These are phyloP conservation scores for Ailanthus altissimus DNA, from an alignment of 345 rosid species.

Conservation along the genomic window DNA sequence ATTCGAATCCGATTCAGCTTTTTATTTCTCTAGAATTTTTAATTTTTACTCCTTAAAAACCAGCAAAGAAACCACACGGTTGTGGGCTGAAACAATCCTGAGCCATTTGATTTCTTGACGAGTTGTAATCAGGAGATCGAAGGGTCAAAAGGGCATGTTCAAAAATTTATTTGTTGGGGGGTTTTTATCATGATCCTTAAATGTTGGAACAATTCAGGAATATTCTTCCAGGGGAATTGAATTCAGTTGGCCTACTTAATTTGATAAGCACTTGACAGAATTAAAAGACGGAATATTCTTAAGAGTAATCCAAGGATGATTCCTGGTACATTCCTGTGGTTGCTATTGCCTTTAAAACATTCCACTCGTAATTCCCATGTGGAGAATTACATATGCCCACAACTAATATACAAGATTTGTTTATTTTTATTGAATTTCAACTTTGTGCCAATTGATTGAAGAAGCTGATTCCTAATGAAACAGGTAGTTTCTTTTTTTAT, in stretches of 20 bases:
- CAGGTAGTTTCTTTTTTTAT: neutral
- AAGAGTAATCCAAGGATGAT: neutral
- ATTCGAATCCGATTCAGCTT: too few relatives aligned
- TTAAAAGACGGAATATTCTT: conserved; percentile 19
- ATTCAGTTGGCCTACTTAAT: neutral
- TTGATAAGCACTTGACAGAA: neutral
- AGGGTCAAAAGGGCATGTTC: conserved; percentile 8
- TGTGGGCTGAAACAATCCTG: neutral
- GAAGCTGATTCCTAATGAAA: neutral
- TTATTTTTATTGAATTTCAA: neutral
- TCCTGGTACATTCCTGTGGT: neutral
- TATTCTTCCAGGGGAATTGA: conserved; percentile 25
- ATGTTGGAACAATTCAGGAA: conserved; percentile 29
- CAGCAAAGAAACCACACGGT: too few relatives aligned
- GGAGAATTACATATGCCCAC: neutral
- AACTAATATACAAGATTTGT: too few relatives aligned
- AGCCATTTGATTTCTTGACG: neutral
- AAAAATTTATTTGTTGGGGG: neutral
- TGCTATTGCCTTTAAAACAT: neutral
- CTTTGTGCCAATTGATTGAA: neutral
- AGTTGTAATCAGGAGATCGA: conserved; percentile 23
- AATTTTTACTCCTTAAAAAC: neutral
- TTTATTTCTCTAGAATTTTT: neutral
- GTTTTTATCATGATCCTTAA: neutral
- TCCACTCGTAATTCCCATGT: neutral